Percentiles rank a stretch among this genome's conserved stretches.
These are phyloP conservation scores for Pseudocohnilembus persalinus DNA, from an alignment of 169 alveolate genomes.

Conservation along the genomic window DNA sequence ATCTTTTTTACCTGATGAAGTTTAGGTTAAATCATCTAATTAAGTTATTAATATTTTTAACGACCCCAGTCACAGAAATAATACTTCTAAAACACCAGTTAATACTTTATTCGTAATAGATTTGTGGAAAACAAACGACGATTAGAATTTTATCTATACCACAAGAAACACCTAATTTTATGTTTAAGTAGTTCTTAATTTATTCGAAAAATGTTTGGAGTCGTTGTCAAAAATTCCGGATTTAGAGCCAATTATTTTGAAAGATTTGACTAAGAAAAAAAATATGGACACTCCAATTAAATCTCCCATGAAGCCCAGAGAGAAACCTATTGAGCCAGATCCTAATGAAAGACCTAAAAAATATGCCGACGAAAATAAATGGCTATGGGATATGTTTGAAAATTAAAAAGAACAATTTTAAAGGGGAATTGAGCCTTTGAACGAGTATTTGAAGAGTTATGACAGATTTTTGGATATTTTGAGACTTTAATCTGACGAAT, in stretches of 20 bases:
- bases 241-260: slow-evolving; percentile 87
- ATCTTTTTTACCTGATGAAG: slow-evolving; percentile 71
- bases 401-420: slow-evolving; percentile 58
- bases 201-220: slow-evolving; percentile 88
- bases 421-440: slow-evolving; percentile 81
- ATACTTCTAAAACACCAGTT: slow-evolving; percentile 68
- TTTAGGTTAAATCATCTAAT: slow-evolving; percentile 63
- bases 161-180: slow-evolving; percentile 85
- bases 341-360: slow-evolving; percentile 68
- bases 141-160: slow-evolving; percentile 74
- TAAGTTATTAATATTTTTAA: slow-evolving; percentile 70
- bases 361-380: slow-evolving; percentile 87
- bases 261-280: slow-evolving; percentile 86
- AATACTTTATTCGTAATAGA: slow-evolving; percentile 66
- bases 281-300: slow-evolving; percentile 74
- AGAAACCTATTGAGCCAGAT: slow-evolving; percentile 80
- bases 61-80: slow-evolving; percentile 29
- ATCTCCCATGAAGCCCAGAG: slow-evolving; percentile 83
- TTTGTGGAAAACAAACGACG: slow-evolving; percentile 60
- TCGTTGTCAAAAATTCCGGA: slow-evolving; percentile 86
- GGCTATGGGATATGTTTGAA: slow-evolving; percentile 88
- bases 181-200: slow-evolving; percentile 74
- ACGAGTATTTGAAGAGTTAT: slow-evolving; percentile 83
- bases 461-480: slow-evolving; percentile 74
- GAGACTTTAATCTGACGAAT: slow-evolving; percentile 79